These are phyloP conservation scores for Cordyceps militaris DNA, from an alignment of 2,329 filamentous ascomycete genomes.

Conservation along the genomic window DNA sequence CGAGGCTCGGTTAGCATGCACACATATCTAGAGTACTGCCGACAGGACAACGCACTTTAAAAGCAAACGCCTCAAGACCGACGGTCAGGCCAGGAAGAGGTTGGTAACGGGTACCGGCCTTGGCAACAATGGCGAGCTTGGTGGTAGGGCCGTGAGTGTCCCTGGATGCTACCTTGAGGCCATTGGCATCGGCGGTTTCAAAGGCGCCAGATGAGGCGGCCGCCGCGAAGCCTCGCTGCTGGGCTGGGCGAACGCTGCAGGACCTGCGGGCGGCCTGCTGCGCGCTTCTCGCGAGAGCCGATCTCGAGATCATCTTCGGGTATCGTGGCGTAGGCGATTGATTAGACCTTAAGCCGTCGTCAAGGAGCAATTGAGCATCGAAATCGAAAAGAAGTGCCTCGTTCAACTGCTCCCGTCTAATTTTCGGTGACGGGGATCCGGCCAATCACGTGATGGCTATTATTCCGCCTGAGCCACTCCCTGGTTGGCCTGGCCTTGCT, in stretches of 20 bases:
- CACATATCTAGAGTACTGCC: conserved; percentile 40
- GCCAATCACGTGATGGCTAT: conserved; percentile 32
- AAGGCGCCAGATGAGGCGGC: conserved; percentile 65
- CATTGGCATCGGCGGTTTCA: conserved; percentile 76
- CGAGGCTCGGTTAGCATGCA: conserved; percentile 18
- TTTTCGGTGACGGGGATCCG: conserved; percentile 32
- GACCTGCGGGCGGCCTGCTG: conserved; percentile 51
- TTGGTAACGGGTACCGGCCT: conserved; percentile 92
- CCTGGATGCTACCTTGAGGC: conserved; percentile 87
- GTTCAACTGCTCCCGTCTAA: conserved; percentile 36
- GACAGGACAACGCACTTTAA: conserved; percentile 59
- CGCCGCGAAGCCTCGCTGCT: conserved; percentile 53
- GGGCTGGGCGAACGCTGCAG: conserved; percentile 47
- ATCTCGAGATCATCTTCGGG: conserved; percentile 57
- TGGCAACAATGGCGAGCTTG: conserved; percentile 84
- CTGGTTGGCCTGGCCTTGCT: neutral
- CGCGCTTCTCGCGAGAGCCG: conserved; percentile 50
- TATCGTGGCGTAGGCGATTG: conserved; percentile 50
- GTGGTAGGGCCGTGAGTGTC: conserved; percentile 84
- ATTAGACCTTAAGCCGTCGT: conserved; percentile 37
- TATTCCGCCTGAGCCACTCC: conserved; percentile 1
- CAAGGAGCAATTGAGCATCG: conserved; percentile 31
- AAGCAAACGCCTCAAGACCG: conserved; percentile 90
- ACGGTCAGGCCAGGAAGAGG: conserved; percentile 81
- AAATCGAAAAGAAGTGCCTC: conserved; percentile 35